Evolutionary conservation across 208 protist genomes (phyloP).

Genomic region (Trypanosoma rangeli): DNA sequence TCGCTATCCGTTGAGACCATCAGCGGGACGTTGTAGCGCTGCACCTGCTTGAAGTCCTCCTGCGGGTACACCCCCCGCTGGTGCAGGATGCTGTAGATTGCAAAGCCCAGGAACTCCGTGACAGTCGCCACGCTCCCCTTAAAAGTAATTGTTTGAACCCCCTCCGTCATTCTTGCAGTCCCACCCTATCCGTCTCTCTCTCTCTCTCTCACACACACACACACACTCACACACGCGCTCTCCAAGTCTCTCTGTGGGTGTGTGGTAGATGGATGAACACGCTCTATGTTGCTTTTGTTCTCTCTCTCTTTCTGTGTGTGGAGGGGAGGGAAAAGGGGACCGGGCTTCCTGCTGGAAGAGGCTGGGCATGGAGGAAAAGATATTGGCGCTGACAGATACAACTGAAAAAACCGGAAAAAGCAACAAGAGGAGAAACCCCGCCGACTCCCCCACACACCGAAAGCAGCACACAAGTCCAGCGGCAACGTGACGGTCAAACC

Average conservation of each 20-base stretch:
- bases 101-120: slow-evolving; percentile 97
- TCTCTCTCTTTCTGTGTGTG: not conserved
- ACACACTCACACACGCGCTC: not conserved
- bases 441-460: no score
- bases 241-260: not conserved
- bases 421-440: no score
- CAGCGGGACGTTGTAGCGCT: slow-evolving; percentile 95
- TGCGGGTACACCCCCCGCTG: slow-evolving; percentile 98
- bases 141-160: slow-evolving; percentile 91
- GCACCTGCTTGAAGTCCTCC: slow-evolving; percentile 92
- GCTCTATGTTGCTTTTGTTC: not conserved
- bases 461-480: no score
- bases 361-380: not conserved
- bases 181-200: not conserved
- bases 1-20: slow-evolving; percentile 93
- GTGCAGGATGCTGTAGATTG: slow-evolving; percentile 94
- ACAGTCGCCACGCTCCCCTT: slow-evolving; percentile 96
- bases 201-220: not conserved
- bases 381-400: not conserved
- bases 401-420: slow-evolving; percentile 9
- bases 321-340: not conserved
- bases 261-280: not conserved
- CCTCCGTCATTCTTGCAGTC: slow-evolving; percentile 37
- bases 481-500: no score
- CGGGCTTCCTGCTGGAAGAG: not conserved